Base-by-base conservation (phyloP, 805 yeast genomes). In the Hanseniaspora pseudoguilliermondii region DNA sequence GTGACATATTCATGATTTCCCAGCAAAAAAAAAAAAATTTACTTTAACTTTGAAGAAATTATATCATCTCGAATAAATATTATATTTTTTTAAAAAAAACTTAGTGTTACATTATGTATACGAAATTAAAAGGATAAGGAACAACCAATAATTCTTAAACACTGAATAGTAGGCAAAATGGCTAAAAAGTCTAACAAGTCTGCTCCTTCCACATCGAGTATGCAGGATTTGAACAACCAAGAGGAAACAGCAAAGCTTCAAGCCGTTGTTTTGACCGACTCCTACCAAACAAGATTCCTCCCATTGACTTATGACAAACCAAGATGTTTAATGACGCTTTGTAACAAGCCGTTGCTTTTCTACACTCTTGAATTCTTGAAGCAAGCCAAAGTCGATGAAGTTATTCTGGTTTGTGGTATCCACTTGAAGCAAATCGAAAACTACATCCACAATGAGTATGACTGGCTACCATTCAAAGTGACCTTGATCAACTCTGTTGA, bases 291-390 rank as follows among this genome's bases (percentile, higher is more conserved):
- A 1, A 75, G 96, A 62, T 93, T 93, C 69, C 82, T 85, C 86
- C 99, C 99, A 9, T 73, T 93, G 60, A 86, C 97, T 0, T 76
- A 87, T 2, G 81, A 80, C 20, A 80, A 75, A 60, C 98, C 98
- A 41, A 77, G 98, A 67, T 93, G 98, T 71, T 74, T 93, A 43
- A 73, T 93, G 59, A 97, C 97, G 2, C 71, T 93, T 57, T 96
- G 95, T 32, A 91, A 90, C 65, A 87, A 87, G 20, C 98, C 99
- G 10, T 76, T 93, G 64, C 80, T 93, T 59, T 97, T 93, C 67
- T 93, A 93, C 68, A 93, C 98, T 2, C 73, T 93, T 54, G 97
- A 93, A 70, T 93, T 93, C 66, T 75, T 93, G 47, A 96, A 97
- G 11, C 84, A 81, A 61, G 88, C 95, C 3, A 87, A 88, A 34